Base-by-base conservation (phyloP, 129 eudicot genomes). In the Smallanthus sonchifolius region DNA sequence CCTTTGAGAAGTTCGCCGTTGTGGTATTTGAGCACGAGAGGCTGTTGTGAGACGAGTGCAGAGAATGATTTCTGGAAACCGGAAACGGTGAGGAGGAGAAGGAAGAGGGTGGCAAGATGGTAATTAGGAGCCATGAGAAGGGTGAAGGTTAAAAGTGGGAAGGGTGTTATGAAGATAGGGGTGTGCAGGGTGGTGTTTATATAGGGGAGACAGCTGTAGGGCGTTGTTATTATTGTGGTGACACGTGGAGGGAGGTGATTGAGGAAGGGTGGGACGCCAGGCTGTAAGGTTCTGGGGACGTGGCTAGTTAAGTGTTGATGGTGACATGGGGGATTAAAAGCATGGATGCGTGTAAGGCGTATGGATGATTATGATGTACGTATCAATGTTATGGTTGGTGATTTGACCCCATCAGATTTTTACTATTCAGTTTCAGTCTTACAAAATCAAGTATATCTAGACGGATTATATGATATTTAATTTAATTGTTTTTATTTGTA, bases 1-100 rank as follows among this genome's bases (percentile, higher is more conserved):
- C 97, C 96, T 65, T 69, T 77, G 0, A 91, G 70, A 5, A 91
- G 92, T 0, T 77, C 80, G 4, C 97, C 97, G 54, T 88, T 83
- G 56, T 92, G 97, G 82, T 92, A 86, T 17, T 83, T 88, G 35
- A 88, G 77, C 0, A 85, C 60, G 7, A 90, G 77, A 0, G 97
- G 97, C 47, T 77, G 80, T 54, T 86, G 74, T 7, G 76, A 39
- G 24, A 89, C 91, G 4, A 89, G 75, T 17, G 79, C 95, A 10
- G 86, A 72, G 71, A 51, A 74, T 4, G 88, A 69, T 7, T 80
- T 69, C 55, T 63, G 49, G 17, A 45, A 16, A 13, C 47, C 7
- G 10, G 75, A 39, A 37, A 32, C 0, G 17, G 60, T 10, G 32
- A 86, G 3, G 47, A 77, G 8, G 77, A 84, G 8, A 43, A 84